phyloP scores from a whole-genome alignment of 768 basidiomycete genomes.

The Tulasnella sp. region DNA sequence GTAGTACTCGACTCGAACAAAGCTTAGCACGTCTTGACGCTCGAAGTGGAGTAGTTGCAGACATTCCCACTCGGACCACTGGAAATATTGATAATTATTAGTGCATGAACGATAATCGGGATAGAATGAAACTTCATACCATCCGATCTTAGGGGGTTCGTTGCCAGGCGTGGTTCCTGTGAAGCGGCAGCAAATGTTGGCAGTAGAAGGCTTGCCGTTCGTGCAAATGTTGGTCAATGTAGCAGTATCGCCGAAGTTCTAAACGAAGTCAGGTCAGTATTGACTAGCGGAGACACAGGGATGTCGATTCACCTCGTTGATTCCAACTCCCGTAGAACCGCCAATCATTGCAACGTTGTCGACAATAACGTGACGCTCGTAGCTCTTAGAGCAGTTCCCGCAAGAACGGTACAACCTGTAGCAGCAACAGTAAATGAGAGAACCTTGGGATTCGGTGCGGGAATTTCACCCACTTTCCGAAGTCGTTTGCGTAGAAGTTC shows the following conservation, averaged over 20 bases:
- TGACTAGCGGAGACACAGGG: background rate
- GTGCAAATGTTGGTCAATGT: background rate
- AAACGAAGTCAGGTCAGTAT: background rate
- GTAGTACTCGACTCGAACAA: background rate
- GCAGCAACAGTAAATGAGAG: background rate
- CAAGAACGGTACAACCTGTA: background rate
- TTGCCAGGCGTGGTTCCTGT: background rate
- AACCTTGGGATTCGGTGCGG: background rate
- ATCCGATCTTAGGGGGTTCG: background rate
- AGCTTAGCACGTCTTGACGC: background rate
- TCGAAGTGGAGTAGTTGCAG: background rate
- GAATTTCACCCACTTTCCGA: background rate
- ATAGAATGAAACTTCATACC: background rate
- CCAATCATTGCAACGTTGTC: background rate
- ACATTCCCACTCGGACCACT: background rate
- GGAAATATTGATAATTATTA: background rate
- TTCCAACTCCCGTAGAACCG: background rate
- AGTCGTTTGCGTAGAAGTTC: background rate
- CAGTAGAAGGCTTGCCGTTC: background rate
- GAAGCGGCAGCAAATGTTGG: background rate
- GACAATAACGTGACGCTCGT: background rate
- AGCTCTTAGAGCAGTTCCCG: background rate
- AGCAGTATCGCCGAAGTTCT: background rate
- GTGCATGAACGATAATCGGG: background rate
- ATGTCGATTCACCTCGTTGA: background rate